Conservation (phyloP, 768 basidiomycete genomes). For the Kwoniella heveanensis region DNA sequence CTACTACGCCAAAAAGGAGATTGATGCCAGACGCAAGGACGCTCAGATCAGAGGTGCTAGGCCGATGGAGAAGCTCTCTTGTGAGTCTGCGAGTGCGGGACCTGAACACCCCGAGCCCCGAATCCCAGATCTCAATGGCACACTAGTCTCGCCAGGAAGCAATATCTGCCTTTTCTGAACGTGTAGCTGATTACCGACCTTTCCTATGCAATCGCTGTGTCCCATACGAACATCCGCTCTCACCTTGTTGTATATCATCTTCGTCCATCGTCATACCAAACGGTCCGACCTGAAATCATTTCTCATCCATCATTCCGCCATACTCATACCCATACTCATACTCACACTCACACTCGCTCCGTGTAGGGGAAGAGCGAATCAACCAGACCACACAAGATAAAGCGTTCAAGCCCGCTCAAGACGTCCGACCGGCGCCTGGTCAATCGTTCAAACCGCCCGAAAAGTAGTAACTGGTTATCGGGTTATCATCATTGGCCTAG, state of each 20-base stretch:
- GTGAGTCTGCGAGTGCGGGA: too few species aligned
- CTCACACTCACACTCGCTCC: not conserved
- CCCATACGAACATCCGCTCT: too few species aligned
- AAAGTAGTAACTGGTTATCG: not conserved
- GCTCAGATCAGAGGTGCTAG: constrained; percentile 24
- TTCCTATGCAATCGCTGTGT: too few species aligned
- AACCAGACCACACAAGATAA: constrained; percentile 10
- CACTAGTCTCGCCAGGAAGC: not conserved
- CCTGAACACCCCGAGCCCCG: too few species aligned
- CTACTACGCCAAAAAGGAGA: constrained; percentile 40
- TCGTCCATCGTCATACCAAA: too few species aligned
- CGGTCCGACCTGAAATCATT: too few species aligned
- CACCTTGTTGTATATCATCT: too few species aligned
- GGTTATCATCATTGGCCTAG: too few species aligned
- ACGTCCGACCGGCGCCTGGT: constrained; percentile 4
- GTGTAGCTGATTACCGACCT: too few species aligned
- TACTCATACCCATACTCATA: not conserved
- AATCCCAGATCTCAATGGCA: not conserved
- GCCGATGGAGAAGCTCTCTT: constrained; percentile 33
- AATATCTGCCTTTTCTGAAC: too few species aligned
- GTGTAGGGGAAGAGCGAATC: constrained; percentile 24
- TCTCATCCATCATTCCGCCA: not conserved
- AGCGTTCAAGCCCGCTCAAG: constrained; percentile 10
- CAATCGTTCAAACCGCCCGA: constrained; percentile 20
- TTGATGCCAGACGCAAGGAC: constrained; percentile 31